Evolutionary conservation across 2,329 filamentous ascomycete species (phyloP).

Genomic region (Fusarium liriodendri): DNA sequence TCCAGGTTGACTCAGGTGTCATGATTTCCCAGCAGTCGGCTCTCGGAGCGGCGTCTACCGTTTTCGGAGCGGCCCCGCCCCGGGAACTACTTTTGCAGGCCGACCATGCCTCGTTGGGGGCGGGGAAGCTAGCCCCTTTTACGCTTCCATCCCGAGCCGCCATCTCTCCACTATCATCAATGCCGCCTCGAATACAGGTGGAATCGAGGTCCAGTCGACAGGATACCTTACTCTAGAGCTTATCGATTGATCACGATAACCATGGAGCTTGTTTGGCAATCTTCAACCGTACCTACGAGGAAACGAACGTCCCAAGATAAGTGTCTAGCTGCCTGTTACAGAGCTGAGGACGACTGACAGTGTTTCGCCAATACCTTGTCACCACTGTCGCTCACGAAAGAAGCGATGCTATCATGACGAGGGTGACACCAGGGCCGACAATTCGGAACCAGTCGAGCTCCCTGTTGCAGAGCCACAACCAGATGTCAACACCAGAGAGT

Average conservation of each 20-base stretch:
- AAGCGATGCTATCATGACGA: conserved; percentile 20
- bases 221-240: not conserved
- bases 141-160: not conserved
- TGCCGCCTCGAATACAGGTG: not conserved
- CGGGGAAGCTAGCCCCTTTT: not conserved
- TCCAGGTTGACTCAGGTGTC: not conserved
- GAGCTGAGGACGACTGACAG: not conserved
- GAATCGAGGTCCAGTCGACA: not conserved
- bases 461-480: not conserved
- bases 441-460: not conserved
- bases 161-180: not conserved
- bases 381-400: conserved; percentile 17
- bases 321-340: not conserved
- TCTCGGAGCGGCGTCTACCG: not conserved
- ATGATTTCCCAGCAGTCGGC: not conserved
- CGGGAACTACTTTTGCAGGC: not conserved
- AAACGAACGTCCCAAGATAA: conserved; percentile 24
- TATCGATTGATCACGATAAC: not conserved
- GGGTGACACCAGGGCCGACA: not conserved
- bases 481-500: conserved; percentile 1
- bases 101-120: not conserved
- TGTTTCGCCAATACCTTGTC: conserved; percentile 8
- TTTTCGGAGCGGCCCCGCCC: not conserved
- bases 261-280: conserved; percentile 26
- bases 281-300: not conserved